Conservation (phyloP, 2,329 filamentous ascomycete genomes). For the Rugonectria rugulosa region DNA sequence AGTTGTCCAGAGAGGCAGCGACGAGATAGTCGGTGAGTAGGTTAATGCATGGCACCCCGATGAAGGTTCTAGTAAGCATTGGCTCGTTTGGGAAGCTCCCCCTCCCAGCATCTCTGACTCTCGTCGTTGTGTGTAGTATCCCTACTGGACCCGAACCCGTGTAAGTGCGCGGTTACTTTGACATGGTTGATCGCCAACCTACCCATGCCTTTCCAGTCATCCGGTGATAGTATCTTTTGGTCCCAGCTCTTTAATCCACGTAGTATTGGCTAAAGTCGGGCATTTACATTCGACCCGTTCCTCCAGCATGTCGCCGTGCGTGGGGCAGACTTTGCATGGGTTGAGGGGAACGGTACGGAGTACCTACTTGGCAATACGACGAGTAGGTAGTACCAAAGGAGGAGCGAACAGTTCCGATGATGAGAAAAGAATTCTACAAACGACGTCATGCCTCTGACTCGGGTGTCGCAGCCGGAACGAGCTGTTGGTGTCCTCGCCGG, state of each 20-base stretch:
- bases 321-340: conserved; percentile 20
- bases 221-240: conserved; percentile 12
- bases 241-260: conserved; percentile 1
- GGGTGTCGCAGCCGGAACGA: no score
- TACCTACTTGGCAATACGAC: no score
- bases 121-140: conserved; percentile 5
- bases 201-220: conserved; percentile 7
- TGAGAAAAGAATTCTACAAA: neutral
- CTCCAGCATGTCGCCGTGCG: conserved; percentile 7
- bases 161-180: conserved; percentile 14
- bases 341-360: conserved; percentile 20
- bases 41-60: conserved; percentile 1
- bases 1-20: neutral
- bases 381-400: neutral
- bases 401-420: conserved; percentile 10
- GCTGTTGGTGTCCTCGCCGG: neutral
- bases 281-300: conserved; percentile 14
- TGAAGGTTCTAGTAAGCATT: neutral
- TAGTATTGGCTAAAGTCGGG: conserved; percentile 7
- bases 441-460: no score
- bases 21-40: conserved; percentile 13
- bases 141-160: conserved; percentile 19
- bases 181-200: conserved; percentile 14
- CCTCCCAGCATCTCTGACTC: conserved; percentile 5
- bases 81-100: conserved; percentile 8